Evolutionary conservation across 495 filamentous ascomycete genomes (phyloP), one percentile per base, ranked within the genome.

Genomic region (Neurospora sp.): DNA sequence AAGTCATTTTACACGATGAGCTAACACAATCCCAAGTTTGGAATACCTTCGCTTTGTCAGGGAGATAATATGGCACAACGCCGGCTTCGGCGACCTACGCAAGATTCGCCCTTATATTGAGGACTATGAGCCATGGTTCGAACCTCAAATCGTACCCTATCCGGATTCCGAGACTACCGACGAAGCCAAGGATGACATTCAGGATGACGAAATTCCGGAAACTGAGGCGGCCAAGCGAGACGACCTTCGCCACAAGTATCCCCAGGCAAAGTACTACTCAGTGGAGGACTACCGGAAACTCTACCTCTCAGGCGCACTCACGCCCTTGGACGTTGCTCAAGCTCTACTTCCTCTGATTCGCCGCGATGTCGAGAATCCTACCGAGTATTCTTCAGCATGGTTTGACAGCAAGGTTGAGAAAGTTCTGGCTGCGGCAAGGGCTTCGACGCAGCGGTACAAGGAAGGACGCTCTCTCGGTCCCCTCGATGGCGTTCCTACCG

Each of bases 401-500:
- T 84, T 92, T 27, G 84, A 88, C 39, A 86, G 86, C 39, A 84
- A 88, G 35, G 83, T 83, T 9, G 89, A 92, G 1, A 80, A 83
- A 39, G 87, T 92, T 20, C 82, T 87, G n/a, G 83, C 85, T 31
- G 90, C 91, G 4, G 93, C 93, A 4, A 84, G 85, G 73, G 90
- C 83, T 3, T 92, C 91, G 0, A 91, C 91, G 3, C 77, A 84
- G 72, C 82, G 92, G 54, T 94, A 91, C 76, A 85, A 86, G 75
- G 83, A 88, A 37, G 90, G 89, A 3, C 85, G 84, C 41, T 81
- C 90, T 4, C 81, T 91, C 0, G 86, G 91, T 1, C 83, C 90
- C 0, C 83, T 97, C 4, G 94, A 97, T 75, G 94, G 94, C 18
- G 86, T 97, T 10, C 93, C 93, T 35, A 78, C 83, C n/a, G 81